Percentiles rank a stretch among this genome's conserved stretches.
These are phyloP conservation scores for Penicillium antarcticum DNA, from an alignment of 495 filamentous ascomycete species.

Conservation along the genomic window DNA sequence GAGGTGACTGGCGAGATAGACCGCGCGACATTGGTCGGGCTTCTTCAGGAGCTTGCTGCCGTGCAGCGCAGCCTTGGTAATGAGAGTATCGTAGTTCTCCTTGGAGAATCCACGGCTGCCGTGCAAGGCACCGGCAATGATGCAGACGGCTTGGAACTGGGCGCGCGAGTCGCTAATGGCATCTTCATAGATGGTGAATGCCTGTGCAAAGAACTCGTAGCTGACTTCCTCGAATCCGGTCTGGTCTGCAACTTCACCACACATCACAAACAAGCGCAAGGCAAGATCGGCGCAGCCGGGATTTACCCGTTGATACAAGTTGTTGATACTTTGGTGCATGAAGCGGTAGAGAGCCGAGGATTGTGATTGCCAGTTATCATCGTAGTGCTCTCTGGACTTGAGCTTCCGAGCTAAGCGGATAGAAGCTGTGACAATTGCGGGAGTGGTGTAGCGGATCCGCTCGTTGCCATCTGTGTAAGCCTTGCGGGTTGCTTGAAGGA, in stretches of 20 bases:
- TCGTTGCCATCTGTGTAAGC: slow-evolving; percentile 92
- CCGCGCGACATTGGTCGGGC: slow-evolving; percentile 94
- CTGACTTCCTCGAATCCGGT: slow-evolving; percentile 91
- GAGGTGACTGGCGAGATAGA: slow-evolving; percentile 91
- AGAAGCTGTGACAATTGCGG: slow-evolving; percentile 84
- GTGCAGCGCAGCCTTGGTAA: slow-evolving; percentile 94
- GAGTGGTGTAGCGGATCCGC: slow-evolving; percentile 90
- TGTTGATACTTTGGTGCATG: slow-evolving; percentile 80
- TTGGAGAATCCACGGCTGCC: slow-evolving; percentile 82
- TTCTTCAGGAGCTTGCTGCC: slow-evolving; percentile 97
- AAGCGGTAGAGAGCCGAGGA: slow-evolving; percentile 91
- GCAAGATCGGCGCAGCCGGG: slow-evolving; percentile 78
- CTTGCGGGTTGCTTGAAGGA: slow-evolving; percentile 84
- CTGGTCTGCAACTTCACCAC: slow-evolving; percentile 90
- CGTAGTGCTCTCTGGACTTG: slow-evolving; percentile 89
- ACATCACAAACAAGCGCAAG: slow-evolving; percentile 83
- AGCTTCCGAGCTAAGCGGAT: slow-evolving; percentile 86
- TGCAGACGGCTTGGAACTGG: slow-evolving; percentile 95
- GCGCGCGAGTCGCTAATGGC: slow-evolving; percentile 90
- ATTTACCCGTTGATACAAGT: slow-evolving; percentile 84
- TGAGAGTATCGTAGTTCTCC: slow-evolving; percentile 97
- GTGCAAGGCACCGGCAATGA: slow-evolving; percentile 87
- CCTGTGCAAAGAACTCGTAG: slow-evolving; percentile 98
- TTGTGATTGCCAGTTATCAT: slow-evolving; percentile 91
- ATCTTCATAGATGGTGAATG: slow-evolving; percentile 97